These are phyloP conservation scores for Lachancea fermentati DNA, from an alignment of 805 yeast genomes.

Conservation along the genomic window DNA sequence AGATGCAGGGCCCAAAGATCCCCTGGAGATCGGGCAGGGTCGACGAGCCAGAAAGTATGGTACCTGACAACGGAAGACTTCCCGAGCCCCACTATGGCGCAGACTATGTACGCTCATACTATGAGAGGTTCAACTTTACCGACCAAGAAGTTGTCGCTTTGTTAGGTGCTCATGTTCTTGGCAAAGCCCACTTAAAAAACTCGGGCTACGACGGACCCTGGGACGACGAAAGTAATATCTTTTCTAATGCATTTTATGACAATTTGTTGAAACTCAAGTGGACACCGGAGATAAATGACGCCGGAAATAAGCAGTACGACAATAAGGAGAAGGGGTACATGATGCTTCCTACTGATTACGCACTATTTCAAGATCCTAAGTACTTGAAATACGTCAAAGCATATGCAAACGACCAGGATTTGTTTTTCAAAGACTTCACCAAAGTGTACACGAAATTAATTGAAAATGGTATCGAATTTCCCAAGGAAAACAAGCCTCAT, in stretches of 20 bases:
- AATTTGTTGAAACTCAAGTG: slow-evolving; percentile 49
- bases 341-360: slow-evolving; percentile 85
- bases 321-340: slow-evolving; percentile 61
- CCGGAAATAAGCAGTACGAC: slow-evolving; percentile 56
- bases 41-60: slow-evolving; percentile 45
- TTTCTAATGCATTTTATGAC: slow-evolving; percentile 68
- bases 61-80: slow-evolving; percentile 63
- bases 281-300: slow-evolving; percentile 51
- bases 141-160: slow-evolving; percentile 71
- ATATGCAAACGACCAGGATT: slow-evolving; percentile 61
- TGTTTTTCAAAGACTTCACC: slow-evolving; percentile 60
- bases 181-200: slow-evolving; percentile 63
- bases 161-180: slow-evolving; percentile 72
- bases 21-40: slow-evolving; percentile 81
- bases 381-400: slow-evolving; percentile 56
- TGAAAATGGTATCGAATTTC: slow-evolving; percentile 72
- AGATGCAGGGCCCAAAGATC: slow-evolving; percentile 70
- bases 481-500: slow-evolving; percentile 40
- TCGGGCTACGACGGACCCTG: slow-evolving; percentile 87
- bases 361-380: slow-evolving; percentile 54
- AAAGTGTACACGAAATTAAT: slow-evolving; percentile 62
- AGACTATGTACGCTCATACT: slow-evolving; percentile 57
- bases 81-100: slow-evolving; percentile 69
- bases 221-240: slow-evolving; percentile 74
- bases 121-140: slow-evolving; percentile 58